Percentiles rank a stretch among this genome's conserved stretches.
Evolutionary conservation across 345 rosid species (phyloP).

Genomic region (Moringa oleifera): DNA sequence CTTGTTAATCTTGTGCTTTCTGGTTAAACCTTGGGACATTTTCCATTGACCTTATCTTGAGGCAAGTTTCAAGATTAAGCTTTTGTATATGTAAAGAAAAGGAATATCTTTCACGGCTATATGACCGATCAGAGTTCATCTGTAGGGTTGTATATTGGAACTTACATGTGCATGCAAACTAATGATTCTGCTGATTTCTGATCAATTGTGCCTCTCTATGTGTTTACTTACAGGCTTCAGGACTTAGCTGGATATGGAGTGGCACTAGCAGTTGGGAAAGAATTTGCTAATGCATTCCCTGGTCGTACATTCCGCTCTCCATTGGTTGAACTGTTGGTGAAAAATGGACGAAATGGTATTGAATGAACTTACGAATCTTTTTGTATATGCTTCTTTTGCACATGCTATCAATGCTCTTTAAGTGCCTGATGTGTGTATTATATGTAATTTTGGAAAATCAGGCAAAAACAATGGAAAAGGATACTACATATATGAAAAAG

Average conservation of each 20-base stretch:
- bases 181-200: slow-evolving; percentile 1
- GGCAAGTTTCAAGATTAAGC: not conserved
- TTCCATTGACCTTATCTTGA: no score
- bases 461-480: slow-evolving; percentile 92
- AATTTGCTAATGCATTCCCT: slow-evolving; percentile 55
- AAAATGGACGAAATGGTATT: slow-evolving; percentile 79
- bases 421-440: slow-evolving; percentile 1
- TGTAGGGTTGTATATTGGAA: not conserved
- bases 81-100: no score
- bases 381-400: slow-evolving; percentile 8
- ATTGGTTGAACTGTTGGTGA: slow-evolving; percentile 58
- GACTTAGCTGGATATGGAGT: slow-evolving; percentile 92
- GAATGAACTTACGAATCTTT: not conserved
- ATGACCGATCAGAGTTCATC: no score
- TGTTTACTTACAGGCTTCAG: slow-evolving; percentile 56
- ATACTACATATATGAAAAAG: slow-evolving; percentile 73
- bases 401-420: not conserved
- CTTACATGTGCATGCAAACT: not conserved
- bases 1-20: not conserved
- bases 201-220: slow-evolving; percentile 14
- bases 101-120: no score
- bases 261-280: slow-evolving; percentile 52
- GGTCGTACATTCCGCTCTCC: slow-evolving; percentile 63
- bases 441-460: slow-evolving; percentile 21
- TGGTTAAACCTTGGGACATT: not conserved